These are phyloP conservation scores for Musa acuminata DNA, from an alignment of 176 grass and related monocot genomes.

Conservation along the genomic window DNA sequence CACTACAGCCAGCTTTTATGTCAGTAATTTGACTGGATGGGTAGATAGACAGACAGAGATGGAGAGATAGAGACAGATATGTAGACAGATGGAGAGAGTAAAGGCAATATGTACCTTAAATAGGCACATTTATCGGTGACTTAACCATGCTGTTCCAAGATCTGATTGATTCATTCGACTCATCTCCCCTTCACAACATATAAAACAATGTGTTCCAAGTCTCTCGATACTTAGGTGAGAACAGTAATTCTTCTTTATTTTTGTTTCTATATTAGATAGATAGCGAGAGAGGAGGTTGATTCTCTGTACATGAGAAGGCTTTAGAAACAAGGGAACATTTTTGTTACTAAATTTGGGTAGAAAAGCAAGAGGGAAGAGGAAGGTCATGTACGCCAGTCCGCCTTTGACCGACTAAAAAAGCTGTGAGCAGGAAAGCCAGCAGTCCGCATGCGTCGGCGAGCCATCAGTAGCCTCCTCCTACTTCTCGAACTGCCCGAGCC, in stretches of 20 bases:
- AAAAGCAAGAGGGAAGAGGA: background rate
- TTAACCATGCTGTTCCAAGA: too few species aligned
- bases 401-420: background rate
- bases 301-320: too few species aligned
- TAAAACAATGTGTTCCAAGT: too few species aligned
- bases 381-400: background rate
- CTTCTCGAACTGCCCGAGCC: conserved; percentile 9
- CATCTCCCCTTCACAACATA: too few species aligned
- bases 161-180: too few species aligned
- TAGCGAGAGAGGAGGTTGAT: too few species aligned
- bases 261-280: too few species aligned
- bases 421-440: background rate
- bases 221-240: too few species aligned
- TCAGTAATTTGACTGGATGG: too few species aligned
- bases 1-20: too few species aligned
- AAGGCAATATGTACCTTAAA: background rate
- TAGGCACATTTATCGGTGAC: too few species aligned
- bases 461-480: background rate
- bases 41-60: background rate
- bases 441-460: background rate
- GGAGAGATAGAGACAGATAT: background rate
- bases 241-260: too few species aligned
- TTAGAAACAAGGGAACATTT: background rate
- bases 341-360: background rate
- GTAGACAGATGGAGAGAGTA: background rate